A percentile compares a stretch with the other conserved stretches of the same genome.
Evolutionary conservation across 1,139 yeast genomes (phyloP).

Genomic region (Diutina rugosa): DNA sequence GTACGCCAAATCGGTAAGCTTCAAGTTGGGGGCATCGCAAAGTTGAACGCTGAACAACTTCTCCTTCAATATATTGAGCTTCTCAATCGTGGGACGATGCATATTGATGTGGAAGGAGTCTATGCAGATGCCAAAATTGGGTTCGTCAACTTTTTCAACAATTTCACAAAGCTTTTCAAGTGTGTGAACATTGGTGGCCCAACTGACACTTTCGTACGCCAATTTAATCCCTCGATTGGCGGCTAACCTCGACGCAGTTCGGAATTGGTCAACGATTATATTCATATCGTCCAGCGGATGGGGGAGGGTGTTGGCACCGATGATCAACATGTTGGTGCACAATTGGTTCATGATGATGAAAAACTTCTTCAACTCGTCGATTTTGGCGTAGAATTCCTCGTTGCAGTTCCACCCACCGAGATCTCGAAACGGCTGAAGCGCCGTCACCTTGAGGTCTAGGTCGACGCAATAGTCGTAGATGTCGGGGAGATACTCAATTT

Average conservation of each 20-base stretch:
- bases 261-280: conserved; percentile 2
- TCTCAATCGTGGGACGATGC: neutral
- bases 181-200: conserved; percentile 4
- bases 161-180: conserved; percentile 2
- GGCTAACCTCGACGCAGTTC: conserved; percentile 3
- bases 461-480: conserved; percentile 3
- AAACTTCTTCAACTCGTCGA: conserved; percentile 3
- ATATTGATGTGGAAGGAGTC: conserved; percentile 4
- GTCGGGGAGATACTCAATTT: conserved; percentile 3
- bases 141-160: conserved; percentile 3
- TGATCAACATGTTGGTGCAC: conserved; percentile 2
- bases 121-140: conserved; percentile 4
- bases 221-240: conserved; percentile 3
- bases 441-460: conserved; percentile 2
- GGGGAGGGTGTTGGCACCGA: conserved; percentile 4
- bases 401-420: conserved; percentile 3
- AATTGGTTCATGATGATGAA: conserved; percentile 1
- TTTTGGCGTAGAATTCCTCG: neutral
- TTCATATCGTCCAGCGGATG: conserved; percentile 1
- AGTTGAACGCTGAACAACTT: conserved; percentile 4
- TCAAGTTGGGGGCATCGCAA: conserved; percentile 4
- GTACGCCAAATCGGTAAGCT: conserved; percentile 1
- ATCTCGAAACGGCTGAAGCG: conserved; percentile 4
- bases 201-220: conserved; percentile 4
- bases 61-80: neutral